These are phyloP conservation scores for Reticulascus tulasneorum DNA, from an alignment of 2,329 filamentous ascomycete species.

Conservation along the genomic window DNA sequence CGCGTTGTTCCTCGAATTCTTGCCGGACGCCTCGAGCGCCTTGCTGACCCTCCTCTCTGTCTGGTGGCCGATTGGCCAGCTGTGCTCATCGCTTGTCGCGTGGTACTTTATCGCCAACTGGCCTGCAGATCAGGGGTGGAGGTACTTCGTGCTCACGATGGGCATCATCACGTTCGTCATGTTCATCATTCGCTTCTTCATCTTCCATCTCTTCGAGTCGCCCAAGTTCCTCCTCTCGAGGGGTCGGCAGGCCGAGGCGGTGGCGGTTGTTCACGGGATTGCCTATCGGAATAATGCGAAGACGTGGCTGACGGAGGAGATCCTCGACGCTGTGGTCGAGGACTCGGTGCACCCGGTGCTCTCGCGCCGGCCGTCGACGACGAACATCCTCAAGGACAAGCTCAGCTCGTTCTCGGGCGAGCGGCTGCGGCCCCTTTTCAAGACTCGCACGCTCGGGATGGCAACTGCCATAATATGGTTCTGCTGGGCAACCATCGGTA, in stretches of 20 bases:
- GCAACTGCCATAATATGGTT: constrained; percentile 65
- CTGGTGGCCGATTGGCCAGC: constrained; percentile 83
- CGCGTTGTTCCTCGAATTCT: constrained; percentile 77
- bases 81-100: constrained; percentile 66
- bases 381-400: constrained; percentile 50
- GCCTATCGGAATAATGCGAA: constrained; percentile 66
- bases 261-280: constrained; percentile 74
- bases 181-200: constrained; percentile 73
- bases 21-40: constrained; percentile 69
- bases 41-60: constrained; percentile 76
- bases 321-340: constrained; percentile 52
- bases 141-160: constrained; percentile 67
- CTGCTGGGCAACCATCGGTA: constrained; percentile 76
- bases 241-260: constrained; percentile 74
- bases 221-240: constrained; percentile 77
- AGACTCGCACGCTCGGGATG: constrained; percentile 44
- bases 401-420: constrained; percentile 64
- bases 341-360: constrained; percentile 1
- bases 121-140: constrained; percentile 69
- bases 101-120: constrained; percentile 73
- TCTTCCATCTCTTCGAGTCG: constrained; percentile 80
- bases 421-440: constrained; percentile 64
- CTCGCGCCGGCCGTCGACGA: constrained; percentile 14
- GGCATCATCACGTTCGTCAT: constrained; percentile 71
- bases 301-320: constrained; percentile 74